phyloP scores from a whole-genome alignment of 805 yeast genomes.

The Myxozyma kluyveri region DNA sequence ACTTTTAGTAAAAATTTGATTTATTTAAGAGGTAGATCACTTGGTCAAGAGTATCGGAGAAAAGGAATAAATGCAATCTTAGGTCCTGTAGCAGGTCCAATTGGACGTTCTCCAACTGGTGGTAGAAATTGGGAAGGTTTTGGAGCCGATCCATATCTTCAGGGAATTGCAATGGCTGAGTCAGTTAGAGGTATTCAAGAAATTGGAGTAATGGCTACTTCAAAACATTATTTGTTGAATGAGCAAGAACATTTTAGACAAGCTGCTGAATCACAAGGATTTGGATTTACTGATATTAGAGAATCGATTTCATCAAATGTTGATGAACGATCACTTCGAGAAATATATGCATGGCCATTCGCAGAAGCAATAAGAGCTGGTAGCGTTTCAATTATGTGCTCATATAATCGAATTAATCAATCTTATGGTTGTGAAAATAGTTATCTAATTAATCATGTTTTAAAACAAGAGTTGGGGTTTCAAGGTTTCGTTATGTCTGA shows the following conservation, averaged over 20 bases:
- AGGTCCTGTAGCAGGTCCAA: conserved; percentile 60
- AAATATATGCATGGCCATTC: conserved; percentile 63
- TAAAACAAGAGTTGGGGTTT: conserved; percentile 62
- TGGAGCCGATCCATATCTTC: conserved; percentile 60
- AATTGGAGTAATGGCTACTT: conserved; percentile 55
- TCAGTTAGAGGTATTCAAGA: conserved; percentile 57
- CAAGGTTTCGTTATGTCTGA: conserved; percentile 68
- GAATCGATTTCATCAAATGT: conserved; percentile 52
- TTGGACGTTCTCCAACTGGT: conserved; percentile 60
- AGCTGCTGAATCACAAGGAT: conserved; percentile 51
- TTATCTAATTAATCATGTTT: conserved; percentile 50
- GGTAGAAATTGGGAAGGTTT: conserved; percentile 67
- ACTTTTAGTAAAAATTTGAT: conserved; percentile 55
- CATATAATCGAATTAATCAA: conserved; percentile 56
- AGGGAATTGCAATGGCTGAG: conserved; percentile 53
- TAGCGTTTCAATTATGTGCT: conserved; percentile 58
- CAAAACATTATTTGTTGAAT: conserved; percentile 55
- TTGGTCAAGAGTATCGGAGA: conserved; percentile 53
- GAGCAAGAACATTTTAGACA: conserved; percentile 64
- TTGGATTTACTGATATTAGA: conserved; percentile 44
- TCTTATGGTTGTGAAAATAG: conserved; percentile 61
- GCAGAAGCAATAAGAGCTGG: conserved; percentile 62
- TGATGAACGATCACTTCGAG: conserved; percentile 62
- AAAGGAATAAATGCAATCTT: conserved; percentile 57
- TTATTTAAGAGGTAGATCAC: conserved; percentile 53